phyloP scores from a whole-genome alignment of 805 yeast genomes.

The Metschnikowia colocasiae region DNA sequence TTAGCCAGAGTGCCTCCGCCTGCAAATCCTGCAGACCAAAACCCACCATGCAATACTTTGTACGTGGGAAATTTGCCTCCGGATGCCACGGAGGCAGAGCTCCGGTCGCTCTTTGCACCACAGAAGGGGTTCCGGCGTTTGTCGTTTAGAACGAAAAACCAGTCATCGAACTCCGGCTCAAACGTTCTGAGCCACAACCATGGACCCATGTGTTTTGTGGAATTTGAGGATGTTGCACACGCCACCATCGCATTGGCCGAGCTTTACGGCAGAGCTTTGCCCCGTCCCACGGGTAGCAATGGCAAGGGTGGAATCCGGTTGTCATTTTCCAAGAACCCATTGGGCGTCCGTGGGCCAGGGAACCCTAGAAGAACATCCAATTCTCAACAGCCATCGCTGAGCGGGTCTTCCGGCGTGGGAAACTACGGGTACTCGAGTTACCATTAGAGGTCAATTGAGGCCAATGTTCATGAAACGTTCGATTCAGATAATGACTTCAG shows the following conservation, averaged over 20 bases:
- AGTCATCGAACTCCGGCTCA: slow-evolving; percentile 20
- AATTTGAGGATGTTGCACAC: slow-evolving; percentile 90
- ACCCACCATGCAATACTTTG: slow-evolving; percentile 96
- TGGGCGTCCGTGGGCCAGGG: slow-evolving; percentile 85
- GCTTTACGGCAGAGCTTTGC: slow-evolving; percentile 86
- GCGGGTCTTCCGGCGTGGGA: slow-evolving; percentile 25
- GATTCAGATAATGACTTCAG: too few species aligned
- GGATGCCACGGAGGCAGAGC: slow-evolving; percentile 91
- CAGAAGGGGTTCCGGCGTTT: slow-evolving; percentile 91
- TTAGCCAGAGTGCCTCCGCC: slow-evolving; percentile 84
- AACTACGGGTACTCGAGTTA: slow-evolving; percentile 37
- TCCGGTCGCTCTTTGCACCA: slow-evolving; percentile 78
- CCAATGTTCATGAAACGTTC: too few species aligned
- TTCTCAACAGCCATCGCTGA: slow-evolving; percentile 20
- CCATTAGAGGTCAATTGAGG: slow-evolving; percentile 15
- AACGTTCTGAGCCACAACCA: slow-evolving; percentile 44
- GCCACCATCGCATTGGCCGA: slow-evolving; percentile 95
- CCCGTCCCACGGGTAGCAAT: slow-evolving; percentile 64
- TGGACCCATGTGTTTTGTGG: slow-evolving; percentile 99
- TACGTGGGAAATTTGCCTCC: slow-evolving; percentile 98
- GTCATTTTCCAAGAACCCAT: slow-evolving; percentile 92
- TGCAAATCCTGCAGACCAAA: slow-evolving; percentile 98
- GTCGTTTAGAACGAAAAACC: slow-evolving; percentile 78
- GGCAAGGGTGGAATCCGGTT: slow-evolving; percentile 93
- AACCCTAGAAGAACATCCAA: slow-evolving; percentile 40